Conservation (phyloP, 208 protist genomes). For the Leishmania mexicana region DNA sequence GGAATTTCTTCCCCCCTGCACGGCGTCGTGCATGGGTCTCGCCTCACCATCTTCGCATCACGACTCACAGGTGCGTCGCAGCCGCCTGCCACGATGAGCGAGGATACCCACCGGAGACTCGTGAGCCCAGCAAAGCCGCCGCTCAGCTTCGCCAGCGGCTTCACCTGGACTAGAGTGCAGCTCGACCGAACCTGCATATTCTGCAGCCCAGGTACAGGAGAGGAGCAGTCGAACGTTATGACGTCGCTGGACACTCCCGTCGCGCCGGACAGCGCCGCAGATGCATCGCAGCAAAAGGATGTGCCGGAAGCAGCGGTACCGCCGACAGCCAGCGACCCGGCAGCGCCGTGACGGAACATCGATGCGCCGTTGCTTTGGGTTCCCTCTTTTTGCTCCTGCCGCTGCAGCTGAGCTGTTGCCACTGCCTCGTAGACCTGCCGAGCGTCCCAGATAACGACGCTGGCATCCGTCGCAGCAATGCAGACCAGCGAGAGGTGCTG, state of each 20-base stretch:
- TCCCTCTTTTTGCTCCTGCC: conserved; percentile 6
- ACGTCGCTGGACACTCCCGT: conserved; percentile 47
- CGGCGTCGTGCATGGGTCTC: conserved; percentile 21
- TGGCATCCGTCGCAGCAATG: conserved; percentile 81
- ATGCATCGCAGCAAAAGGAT: not conserved
- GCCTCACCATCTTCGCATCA: conserved; percentile 22
- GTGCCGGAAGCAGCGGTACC: not conserved
- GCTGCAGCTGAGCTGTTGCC: conserved; percentile 20
- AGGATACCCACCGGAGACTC: conserved; percentile 76
- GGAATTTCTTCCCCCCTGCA: conserved; percentile 42
- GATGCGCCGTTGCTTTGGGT: not conserved
- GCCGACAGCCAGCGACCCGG: not conserved
- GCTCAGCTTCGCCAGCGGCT: conserved; percentile 82
- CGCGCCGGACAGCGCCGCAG: not conserved
- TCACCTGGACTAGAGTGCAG: conserved; percentile 76
- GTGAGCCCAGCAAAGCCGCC: conserved; percentile 76
- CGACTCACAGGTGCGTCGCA: conserved; percentile 34
- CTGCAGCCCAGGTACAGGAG: conserved; percentile 21
- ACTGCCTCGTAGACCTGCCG: conserved; percentile 78
- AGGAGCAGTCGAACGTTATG: conserved; percentile 61
- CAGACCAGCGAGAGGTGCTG: conserved; percentile 86
- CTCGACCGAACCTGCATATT: conserved; percentile 63
- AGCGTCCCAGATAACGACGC: conserved; percentile 85
- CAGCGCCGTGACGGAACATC: not conserved
- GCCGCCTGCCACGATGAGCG: conserved; percentile 62